Evolutionary conservation across 495 filamentous ascomycete genomes (phyloP).

Genomic region (Annulohypoxylon nitens): DNA sequence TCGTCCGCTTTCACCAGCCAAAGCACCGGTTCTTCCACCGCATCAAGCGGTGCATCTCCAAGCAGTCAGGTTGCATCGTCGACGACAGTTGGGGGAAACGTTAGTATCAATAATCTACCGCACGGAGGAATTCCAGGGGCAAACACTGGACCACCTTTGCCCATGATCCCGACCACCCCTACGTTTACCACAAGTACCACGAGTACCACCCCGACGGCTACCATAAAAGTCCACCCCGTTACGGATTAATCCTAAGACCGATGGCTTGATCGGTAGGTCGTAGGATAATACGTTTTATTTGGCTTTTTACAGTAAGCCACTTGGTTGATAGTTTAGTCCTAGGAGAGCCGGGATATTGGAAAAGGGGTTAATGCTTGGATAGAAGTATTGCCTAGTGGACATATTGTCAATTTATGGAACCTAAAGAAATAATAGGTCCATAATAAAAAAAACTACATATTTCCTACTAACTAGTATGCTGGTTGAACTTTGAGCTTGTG

Average conservation of each 20-base stretch:
- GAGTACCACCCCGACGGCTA: neutral
- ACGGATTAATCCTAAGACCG: neutral
- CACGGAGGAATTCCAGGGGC: neutral
- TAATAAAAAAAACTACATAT: no score
- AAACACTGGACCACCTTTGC: neutral
- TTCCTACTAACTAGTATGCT: no score
- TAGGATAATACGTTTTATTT: neutral
- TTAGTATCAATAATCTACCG: neutral
- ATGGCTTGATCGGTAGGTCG: neutral
- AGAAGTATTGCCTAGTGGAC: no score
- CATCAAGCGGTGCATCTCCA: neutral
- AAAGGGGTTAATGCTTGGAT: no score
- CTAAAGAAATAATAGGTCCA: no score
- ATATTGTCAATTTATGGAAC: no score
- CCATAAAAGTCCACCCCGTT: neutral
- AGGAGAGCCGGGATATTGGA: no score
- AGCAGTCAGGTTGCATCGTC: neutral
- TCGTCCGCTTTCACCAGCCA: neutral
- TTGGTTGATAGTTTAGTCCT: neutral
- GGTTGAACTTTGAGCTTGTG: no score
- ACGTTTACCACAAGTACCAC: neutral
- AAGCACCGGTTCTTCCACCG: neutral
- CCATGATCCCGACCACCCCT: neutral
- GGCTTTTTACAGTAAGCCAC: neutral
- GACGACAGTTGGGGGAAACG: neutral